phyloP scores from a whole-genome alignment of 2,329 filamentous ascomycete genomes.

The Elsinoe australis region DNA sequence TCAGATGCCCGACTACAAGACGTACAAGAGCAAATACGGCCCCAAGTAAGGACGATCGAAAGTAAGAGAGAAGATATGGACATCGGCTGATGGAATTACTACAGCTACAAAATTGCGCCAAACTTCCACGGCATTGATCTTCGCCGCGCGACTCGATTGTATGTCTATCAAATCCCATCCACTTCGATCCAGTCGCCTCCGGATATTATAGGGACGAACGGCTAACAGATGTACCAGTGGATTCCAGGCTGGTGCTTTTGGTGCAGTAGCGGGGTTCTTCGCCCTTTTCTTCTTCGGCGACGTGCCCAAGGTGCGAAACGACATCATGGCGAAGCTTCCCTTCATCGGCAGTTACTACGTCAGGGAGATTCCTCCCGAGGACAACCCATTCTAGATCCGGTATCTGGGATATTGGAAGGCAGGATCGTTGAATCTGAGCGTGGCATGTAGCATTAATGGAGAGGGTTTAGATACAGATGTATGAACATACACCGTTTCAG shows the following conservation, averaged over 20 bases:
- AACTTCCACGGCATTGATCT: slow-evolving; percentile 46
- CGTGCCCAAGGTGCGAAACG: slow-evolving; percentile 53
- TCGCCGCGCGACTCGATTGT: slow-evolving; percentile 38
- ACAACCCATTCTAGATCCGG: slow-evolving; percentile 49
- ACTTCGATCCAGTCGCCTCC: not conserved
- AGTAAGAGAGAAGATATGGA: slow-evolving; percentile 34
- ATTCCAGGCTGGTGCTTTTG: slow-evolving; percentile 47
- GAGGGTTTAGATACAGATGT: slow-evolving; percentile 9
- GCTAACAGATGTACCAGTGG: slow-evolving; percentile 25
- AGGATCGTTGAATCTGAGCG: not conserved
- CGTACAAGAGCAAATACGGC: slow-evolving; percentile 51
- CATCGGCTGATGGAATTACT: slow-evolving; percentile 17
- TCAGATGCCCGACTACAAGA: slow-evolving; percentile 36
- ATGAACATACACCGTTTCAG: slow-evolving; percentile 6
- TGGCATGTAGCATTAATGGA: slow-evolving; percentile 9
- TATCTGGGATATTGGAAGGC: not conserved
- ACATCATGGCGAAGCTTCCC: slow-evolving; percentile 55
- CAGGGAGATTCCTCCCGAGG: slow-evolving; percentile 53
- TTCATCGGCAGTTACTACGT: slow-evolving; percentile 51
- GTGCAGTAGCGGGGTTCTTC: slow-evolving; percentile 48
- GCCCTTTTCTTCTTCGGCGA: slow-evolving; percentile 59
- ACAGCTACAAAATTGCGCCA: slow-evolving; percentile 43
- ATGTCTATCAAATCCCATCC: slow-evolving; percentile 34
- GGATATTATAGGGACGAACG: not conserved
- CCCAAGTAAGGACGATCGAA: slow-evolving; percentile 47